Evolutionary conservation across 2,329 filamentous ascomycete genomes (phyloP), one percentile per base, ranked within the genome.

Genomic region (Elsinoe arachidis): DNA sequence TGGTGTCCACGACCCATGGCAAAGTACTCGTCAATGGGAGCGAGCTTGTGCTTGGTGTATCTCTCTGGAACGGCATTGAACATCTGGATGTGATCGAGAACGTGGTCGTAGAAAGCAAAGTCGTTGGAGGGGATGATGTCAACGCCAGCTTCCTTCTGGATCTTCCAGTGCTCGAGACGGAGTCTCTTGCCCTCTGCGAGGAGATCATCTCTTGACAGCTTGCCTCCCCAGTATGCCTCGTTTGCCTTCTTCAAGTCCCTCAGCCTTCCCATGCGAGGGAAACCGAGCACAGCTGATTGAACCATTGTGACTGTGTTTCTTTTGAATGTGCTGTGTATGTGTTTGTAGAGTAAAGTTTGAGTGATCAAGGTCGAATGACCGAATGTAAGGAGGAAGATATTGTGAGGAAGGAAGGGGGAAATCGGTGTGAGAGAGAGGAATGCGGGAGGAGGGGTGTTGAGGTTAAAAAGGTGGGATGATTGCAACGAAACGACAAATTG

Each of bases 201-300:
- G 67, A 99, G 89, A 62, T 95, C 90, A 63, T 87, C 84, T 72
- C 91, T 89, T 63, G 89, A 91, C 75, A 96, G 81, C 82, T 97
- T 99, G 76, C 87, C 92, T 70, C 79, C 87, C 93, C 93, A 99
- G 79, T 86, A 99, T 75, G 92, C 90, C 79, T 99, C 93, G 66
- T 91, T 99, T 72, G 93, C 93, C 86, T 99, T 99, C 87, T 99
- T 99, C 75, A 99, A 85, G 83, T 99, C 93, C 85, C 93, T 90
- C 79, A 95, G 88, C 70, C 83, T 88, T 78, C 93, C 93, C 89
- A 97, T 96, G 73, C 93, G 92, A 76, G 93, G 93, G 84, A 99
- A 99, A 79, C 93, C 93, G 76, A 99, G 87, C 76, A 99, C 82
- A 67, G 93, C 82, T 64, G 76, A 78, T 64, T 77, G 74, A 58